Percentiles rank a stretch among this genome's conserved stretches.
Conservation (phyloP, 1,284 basidiomycete genomes). For the Cryptococcus neoformans region DNA sequence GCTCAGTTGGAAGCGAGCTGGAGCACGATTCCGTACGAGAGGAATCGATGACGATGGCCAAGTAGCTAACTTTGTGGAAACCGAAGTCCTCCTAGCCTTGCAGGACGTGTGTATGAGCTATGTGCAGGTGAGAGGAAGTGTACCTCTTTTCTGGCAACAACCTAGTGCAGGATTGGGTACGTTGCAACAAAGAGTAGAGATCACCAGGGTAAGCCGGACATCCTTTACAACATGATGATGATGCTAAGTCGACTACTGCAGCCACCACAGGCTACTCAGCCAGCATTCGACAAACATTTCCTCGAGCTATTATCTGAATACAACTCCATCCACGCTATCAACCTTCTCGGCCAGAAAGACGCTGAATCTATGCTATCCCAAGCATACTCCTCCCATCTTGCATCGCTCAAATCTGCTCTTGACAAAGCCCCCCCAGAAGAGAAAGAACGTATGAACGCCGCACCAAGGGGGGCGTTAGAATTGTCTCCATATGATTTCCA, state of each 20-base stretch:
- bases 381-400: conserved; percentile 76
- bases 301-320: conserved; percentile 80
- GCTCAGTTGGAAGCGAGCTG: conserved; percentile 91
- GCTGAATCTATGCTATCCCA: conserved; percentile 81
- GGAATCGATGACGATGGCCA: conserved; percentile 98
- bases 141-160: conserved; percentile 98
- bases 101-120: conserved; percentile 83
- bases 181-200: conserved; percentile 84
- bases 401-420: conserved; percentile 52
- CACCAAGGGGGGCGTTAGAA: conserved; percentile 24
- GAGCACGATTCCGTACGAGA: conserved; percentile 94
- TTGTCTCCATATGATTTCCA: conserved; percentile 97
- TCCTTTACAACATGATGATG: not conserved
- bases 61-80: conserved; percentile 98
- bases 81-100: conserved; percentile 84
- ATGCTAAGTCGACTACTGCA: conserved; percentile 48
- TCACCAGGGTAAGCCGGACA: conserved; percentile 54
- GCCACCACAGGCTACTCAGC: conserved; percentile 86
- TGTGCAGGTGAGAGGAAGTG: conserved; percentile 88
- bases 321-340: conserved; percentile 74
- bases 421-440: conserved; percentile 59
- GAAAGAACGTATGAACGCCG: conserved; percentile 25
- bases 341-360: conserved; percentile 84
- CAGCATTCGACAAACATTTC: conserved; percentile 94
- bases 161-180: conserved; percentile 74